Conservation (phyloP, 495 filamentous ascomycete genomes). For the Trichoderma erinaceum region DNA sequence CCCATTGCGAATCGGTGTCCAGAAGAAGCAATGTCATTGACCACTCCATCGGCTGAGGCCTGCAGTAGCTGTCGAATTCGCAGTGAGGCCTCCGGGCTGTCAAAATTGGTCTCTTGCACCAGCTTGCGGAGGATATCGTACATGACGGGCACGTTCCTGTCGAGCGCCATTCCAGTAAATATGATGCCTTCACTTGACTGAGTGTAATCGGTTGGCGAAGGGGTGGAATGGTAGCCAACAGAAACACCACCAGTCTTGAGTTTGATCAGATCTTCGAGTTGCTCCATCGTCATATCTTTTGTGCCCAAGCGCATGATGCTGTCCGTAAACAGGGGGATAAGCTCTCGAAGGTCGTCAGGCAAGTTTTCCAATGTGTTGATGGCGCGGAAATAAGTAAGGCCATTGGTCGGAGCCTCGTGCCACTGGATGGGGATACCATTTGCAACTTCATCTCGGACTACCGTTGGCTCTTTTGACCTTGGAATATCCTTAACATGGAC, state of each 20-base stretch:
- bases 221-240: slow-evolving; percentile 67
- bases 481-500: slow-evolving; percentile 84
- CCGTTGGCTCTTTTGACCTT: slow-evolving; percentile 62
- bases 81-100: slow-evolving; percentile 67
- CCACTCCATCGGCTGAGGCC: slow-evolving; percentile 77
- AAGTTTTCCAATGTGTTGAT: slow-evolving; percentile 72
- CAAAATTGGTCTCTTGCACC: slow-evolving; percentile 82
- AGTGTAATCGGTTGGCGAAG: slow-evolving; percentile 64
- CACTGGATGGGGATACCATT: slow-evolving; percentile 71
- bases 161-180: slow-evolving; percentile 77
- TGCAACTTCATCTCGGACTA: slow-evolving; percentile 58
- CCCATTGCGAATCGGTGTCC: slow-evolving; percentile 80
- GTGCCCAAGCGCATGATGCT: slow-evolving; percentile 90
- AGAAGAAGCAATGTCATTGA: slow-evolving; percentile 80
- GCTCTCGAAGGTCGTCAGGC: slow-evolving; percentile 74
- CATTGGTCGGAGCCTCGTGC: slow-evolving; percentile 89
- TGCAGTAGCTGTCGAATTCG: slow-evolving; percentile 83
- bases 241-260: slow-evolving; percentile 91
- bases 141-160: slow-evolving; percentile 85
- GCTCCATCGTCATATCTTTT: slow-evolving; percentile 79
- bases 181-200: slow-evolving; percentile 72
- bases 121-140: slow-evolving; percentile 76
- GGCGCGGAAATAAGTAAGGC: slow-evolving; percentile 91
- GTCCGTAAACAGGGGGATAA: slow-evolving; percentile 88
- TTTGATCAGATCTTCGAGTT: slow-evolving; percentile 91